These are phyloP conservation scores for Erysiphe neolycopersici DNA, from an alignment of 2,329 filamentous ascomycete genomes.

Conservation along the genomic window DNA sequence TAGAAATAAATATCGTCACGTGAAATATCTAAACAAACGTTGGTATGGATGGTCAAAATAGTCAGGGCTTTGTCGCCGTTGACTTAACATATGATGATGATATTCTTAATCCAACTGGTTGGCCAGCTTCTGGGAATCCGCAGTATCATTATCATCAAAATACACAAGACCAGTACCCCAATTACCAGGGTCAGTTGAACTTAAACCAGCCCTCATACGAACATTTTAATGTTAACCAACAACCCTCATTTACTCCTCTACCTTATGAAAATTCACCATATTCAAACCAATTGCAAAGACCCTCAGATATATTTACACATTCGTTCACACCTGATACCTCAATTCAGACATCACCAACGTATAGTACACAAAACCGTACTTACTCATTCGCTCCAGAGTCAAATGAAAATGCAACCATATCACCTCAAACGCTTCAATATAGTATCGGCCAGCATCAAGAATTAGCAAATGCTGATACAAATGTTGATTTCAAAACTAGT, in stretches of 20 bases:
- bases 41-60: constrained; percentile 11
- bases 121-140: constrained; percentile 6
- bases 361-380: constrained; percentile 6
- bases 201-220: constrained; percentile 4
- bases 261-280: constrained; percentile 11
- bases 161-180: constrained; percentile 6
- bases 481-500: constrained; percentile 5
- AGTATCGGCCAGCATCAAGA: constrained; percentile 6
- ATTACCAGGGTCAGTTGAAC: background rate
- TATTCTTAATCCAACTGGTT: constrained; percentile 7
- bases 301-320: constrained; percentile 8
- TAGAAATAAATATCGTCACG: constrained; percentile 1
- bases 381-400: constrained; percentile 8
- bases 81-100: constrained; percentile 10
- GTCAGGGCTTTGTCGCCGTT: constrained; percentile 8
- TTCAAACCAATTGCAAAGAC: constrained; percentile 6
- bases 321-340: constrained; percentile 9
- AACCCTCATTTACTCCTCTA: constrained; percentile 6
- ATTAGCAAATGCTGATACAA: constrained; percentile 5
- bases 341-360: constrained; percentile 5
- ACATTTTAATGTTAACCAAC: constrained; percentile 8
- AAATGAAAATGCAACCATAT: constrained; percentile 7
- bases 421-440: constrained; percentile 12
- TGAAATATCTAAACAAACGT: background rate
- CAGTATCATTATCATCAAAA: constrained; percentile 4